Evolutionary conservation across 1,284 basidiomycete species (phyloP), one percentile per base, ranked within the genome.

Genomic region (Baeospora myosura): DNA sequence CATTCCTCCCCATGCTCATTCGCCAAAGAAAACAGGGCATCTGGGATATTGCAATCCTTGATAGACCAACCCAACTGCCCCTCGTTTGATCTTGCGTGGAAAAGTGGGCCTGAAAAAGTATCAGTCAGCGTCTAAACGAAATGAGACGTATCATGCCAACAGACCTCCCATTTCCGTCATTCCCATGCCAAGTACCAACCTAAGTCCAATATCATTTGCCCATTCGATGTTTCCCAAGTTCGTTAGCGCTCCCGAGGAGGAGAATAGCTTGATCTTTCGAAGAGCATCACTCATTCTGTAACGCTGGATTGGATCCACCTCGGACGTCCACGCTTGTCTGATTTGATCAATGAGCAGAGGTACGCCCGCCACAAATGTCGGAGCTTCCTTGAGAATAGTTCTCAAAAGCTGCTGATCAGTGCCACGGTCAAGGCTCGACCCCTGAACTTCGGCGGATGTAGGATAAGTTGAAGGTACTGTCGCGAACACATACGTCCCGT

Each of bases 131-230:
- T n/a, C n/a, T n/a, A 36, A 31, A 44, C 39, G 35, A 12, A 45
- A 14, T 21, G 31, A 11, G 38, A 43, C 36, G 20, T 28, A 23
- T 18, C 29, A n/a, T 25, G 14, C 5, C 10, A 5, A 43, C 38
- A 34, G 42, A 60, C 61, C 60, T 28, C 59, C 60, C 8, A 59
- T 18, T 45, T 64, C 62, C 4, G 61, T 64, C 62, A 64, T 64
- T 0, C 62, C 62, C 34, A 64, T 56, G 42, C 55, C 53, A 23
- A 60, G 43, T 14, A 58, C 44, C n/a, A 63, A 32, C n/a, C 51
- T 53, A n/a, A 64, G 40, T 3, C 44, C 42, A 7, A 55, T 42
- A 24, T 55, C 41, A 8, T 42, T 51, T 1, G 58, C 55, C 61
- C 62, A 64, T 17, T 54, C 41, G 2, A 59, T 38, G 34, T 55